These are phyloP conservation scores for Cutaneotrichosporon curvatum DNA, from an alignment of 1,284 basidiomycete species.

Conservation along the genomic window DNA sequence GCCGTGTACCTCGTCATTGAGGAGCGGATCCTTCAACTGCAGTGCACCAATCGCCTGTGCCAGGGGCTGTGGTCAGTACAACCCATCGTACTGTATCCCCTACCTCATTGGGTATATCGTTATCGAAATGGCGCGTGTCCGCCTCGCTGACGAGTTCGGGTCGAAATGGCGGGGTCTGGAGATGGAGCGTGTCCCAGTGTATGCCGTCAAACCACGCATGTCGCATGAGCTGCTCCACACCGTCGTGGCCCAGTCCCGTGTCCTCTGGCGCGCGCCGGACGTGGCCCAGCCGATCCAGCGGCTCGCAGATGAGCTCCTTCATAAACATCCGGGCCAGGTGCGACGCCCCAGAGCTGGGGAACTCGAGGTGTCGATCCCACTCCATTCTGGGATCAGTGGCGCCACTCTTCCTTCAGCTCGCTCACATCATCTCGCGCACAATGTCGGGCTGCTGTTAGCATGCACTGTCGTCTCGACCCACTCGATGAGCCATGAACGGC, in stretches of 20 bases:
- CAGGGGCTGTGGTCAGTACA: slow-evolving; percentile 53
- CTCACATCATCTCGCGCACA: slow-evolving; percentile 85
- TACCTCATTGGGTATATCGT: slow-evolving; percentile 74
- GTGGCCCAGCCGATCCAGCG: slow-evolving; percentile 84
- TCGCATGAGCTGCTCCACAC: slow-evolving; percentile 67
- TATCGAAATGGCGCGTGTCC: slow-evolving; percentile 85
- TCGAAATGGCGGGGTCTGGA: slow-evolving; percentile 73
- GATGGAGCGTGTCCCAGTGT: slow-evolving; percentile 77
- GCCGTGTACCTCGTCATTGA: slow-evolving; percentile 76
- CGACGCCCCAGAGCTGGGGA: slow-evolving; percentile 78
- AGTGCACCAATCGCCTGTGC: slow-evolving; percentile 79
- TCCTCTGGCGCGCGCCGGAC: slow-evolving; percentile 27
- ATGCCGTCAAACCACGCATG: slow-evolving; percentile 82
- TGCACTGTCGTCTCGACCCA: too few relatives aligned
- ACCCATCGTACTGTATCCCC: slow-evolving; percentile 36
- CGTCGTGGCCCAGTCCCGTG: slow-evolving; percentile 51
- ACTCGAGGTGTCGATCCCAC: slow-evolving; percentile 53
- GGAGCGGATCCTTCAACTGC: slow-evolving; percentile 76
- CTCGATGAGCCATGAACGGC: slow-evolving; percentile 54
- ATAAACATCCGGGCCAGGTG: slow-evolving; percentile 81
- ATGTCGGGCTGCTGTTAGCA: slow-evolving; percentile 65
- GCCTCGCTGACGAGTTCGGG: slow-evolving; percentile 71
- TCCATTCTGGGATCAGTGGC: too few relatives aligned
- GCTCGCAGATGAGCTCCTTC: slow-evolving; percentile 80
- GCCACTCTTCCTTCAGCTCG: slow-evolving; percentile 78